Conservation (phyloP, 257 asterid species). For the Przewalskia tangutica region DNA sequence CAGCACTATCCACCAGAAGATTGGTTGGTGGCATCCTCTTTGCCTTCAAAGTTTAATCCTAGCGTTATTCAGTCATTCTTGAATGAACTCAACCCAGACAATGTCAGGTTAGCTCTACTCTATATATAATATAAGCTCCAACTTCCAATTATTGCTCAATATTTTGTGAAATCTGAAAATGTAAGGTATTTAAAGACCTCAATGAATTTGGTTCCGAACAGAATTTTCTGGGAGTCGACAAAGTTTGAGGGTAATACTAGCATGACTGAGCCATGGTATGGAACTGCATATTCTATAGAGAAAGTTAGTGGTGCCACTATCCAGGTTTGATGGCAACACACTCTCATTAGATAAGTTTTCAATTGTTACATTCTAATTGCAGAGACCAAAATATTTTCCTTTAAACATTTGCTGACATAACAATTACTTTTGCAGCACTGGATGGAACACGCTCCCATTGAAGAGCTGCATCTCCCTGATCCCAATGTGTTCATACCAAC, state of each 20-base stretch:
- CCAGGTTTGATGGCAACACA: constrained; percentile 50
- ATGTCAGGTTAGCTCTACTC: constrained; percentile 46
- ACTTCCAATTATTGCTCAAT: neutral
- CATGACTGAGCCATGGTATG: constrained; percentile 87
- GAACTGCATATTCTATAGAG: constrained; percentile 73
- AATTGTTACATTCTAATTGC: constrained; percentile 1
- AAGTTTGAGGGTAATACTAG: constrained; percentile 66
- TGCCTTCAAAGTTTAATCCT: constrained; percentile 64
- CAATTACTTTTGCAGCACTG: constrained; percentile 50
- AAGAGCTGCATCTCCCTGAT: constrained; percentile 61
- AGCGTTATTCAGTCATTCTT: constrained; percentile 49
- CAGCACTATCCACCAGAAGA: constrained; percentile 85
- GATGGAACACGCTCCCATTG: constrained; percentile 57
- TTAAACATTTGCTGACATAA: neutral
- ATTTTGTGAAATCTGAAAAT: neutral
- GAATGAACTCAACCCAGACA: constrained; percentile 65
- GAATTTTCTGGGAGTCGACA: constrained; percentile 94
- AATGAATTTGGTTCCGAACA: constrained; percentile 17
- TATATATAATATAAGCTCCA: neutral
- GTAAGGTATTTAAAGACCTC: neutral
- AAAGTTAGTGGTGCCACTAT: constrained; percentile 44
- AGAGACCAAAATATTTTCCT: neutral
- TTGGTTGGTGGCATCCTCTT: constrained; percentile 92
- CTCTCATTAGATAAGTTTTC: neutral
- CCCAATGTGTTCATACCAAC: constrained; percentile 86